phyloP scores from a whole-genome alignment of 2,329 filamentous ascomycete genomes.

The Diplodia corticola region DNA sequence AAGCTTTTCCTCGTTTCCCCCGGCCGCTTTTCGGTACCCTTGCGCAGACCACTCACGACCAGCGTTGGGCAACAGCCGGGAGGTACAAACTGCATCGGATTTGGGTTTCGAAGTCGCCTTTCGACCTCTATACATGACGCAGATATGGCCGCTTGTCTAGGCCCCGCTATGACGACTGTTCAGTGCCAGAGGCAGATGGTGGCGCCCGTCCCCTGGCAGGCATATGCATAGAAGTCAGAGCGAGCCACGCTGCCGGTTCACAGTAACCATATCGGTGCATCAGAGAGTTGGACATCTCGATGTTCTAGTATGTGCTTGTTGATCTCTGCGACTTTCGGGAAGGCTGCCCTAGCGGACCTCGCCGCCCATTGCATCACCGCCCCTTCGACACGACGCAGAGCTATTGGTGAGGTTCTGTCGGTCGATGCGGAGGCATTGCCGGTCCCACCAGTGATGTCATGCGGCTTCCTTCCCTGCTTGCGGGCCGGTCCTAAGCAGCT shows the following conservation, averaged over 20 bases:
- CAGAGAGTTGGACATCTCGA: not conserved
- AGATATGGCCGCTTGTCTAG: no score
- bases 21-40: no score
- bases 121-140: no score
- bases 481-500: slow-evolving; percentile 1
- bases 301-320: not conserved
- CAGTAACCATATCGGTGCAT: not conserved
- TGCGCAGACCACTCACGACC: no score
- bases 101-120: no score
- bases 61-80: no score
- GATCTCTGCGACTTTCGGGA: not conserved
- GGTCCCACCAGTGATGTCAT: slow-evolving; percentile 15
- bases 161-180: not conserved
- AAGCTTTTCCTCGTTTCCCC: no score
- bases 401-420: not conserved
- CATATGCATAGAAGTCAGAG: not conserved
- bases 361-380: not conserved
- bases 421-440: not conserved
- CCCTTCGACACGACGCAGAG: not conserved
- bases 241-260: not conserved
- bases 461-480: not conserved
- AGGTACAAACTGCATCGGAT: no score
- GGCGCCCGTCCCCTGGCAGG: not conserved
- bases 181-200: not conserved
- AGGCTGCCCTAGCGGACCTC: not conserved